Evolutionary conservation across 2,329 filamentous ascomycete species (phyloP).

Genomic region (Fusarium siculi): DNA sequence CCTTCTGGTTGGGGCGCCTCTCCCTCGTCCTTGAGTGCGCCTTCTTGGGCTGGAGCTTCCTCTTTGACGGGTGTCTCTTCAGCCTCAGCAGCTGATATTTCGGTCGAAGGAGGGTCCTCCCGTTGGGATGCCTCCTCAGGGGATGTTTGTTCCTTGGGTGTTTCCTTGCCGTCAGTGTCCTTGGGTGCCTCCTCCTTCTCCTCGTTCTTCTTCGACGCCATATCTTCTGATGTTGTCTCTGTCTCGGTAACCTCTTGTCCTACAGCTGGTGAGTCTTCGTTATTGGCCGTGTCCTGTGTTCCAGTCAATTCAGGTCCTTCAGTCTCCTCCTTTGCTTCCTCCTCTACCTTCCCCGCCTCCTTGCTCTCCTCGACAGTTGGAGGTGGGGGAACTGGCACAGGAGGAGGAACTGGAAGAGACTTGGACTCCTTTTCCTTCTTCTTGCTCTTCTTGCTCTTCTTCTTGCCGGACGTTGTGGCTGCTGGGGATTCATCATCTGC

Average conservation of each 20-base stretch:
- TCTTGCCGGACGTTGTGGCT: slow-evolving; percentile 23
- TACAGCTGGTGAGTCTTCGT: slow-evolving; percentile 7
- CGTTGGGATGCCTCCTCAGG: slow-evolving; percentile 4
- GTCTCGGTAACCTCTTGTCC: slow-evolving; percentile 8
- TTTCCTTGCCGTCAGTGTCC: slow-evolving; percentile 10
- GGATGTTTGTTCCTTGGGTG: slow-evolving; percentile 19
- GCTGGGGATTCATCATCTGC: slow-evolving; percentile 15
- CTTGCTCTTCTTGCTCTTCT: slow-evolving; percentile 42
- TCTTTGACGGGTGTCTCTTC: slow-evolving; percentile 11
- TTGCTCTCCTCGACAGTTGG: slow-evolving; percentile 19
- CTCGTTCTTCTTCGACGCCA: slow-evolving; percentile 15
- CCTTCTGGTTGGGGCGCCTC: slow-evolving; percentile 13
- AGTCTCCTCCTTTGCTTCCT: slow-evolving; percentile 29
- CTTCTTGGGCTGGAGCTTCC: slow-evolving; percentile 3
- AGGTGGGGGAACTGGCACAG: slow-evolving; percentile 4
- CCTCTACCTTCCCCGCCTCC: slow-evolving; percentile 32
- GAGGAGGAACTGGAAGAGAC: not conserved
- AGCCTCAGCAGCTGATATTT: slow-evolving; percentile 4
- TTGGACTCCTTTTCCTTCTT: slow-evolving; percentile 28
- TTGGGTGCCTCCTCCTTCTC: slow-evolving; percentile 7
- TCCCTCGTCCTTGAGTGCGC: not conserved
- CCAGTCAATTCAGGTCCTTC: slow-evolving; percentile 16
- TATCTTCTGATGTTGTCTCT: slow-evolving; percentile 6
- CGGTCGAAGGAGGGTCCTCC: slow-evolving; percentile 2
- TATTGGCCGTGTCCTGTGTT: slow-evolving; percentile 23